phyloP scores from a whole-genome alignment of 768 basidiomycete species.

The Kwoniella dendrophila region DNA sequence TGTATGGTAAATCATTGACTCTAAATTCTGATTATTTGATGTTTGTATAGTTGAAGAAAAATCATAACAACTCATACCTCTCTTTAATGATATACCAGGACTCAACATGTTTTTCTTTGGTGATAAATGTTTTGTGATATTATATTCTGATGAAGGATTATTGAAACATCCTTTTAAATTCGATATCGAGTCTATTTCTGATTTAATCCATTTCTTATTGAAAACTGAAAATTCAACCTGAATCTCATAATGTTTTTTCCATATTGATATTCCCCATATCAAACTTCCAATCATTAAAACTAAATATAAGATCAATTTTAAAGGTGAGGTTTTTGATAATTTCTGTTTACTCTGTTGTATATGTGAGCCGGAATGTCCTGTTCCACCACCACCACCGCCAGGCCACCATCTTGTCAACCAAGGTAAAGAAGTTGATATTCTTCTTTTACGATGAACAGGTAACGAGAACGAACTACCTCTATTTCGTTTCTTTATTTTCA shows the following conservation, averaged over 20 bases:
- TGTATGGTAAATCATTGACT: conserved; percentile 73
- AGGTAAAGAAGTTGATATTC: conserved; percentile 10
- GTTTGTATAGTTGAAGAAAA: conserved; percentile 79
- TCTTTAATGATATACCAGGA: conserved; percentile 73
- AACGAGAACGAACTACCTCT: conserved; percentile 41
- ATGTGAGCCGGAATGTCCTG: neutral
- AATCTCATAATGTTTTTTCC: conserved; percentile 63
- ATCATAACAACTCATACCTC: conserved; percentile 88
- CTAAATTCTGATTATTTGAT: conserved; percentile 32
- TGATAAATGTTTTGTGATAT: conserved; percentile 54
- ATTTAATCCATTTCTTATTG: conserved; percentile 70
- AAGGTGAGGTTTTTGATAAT: neutral
- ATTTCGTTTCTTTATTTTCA: conserved; percentile 17
- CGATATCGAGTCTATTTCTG: conserved; percentile 68
- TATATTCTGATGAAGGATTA: conserved; percentile 47
- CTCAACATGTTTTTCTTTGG: conserved; percentile 72
- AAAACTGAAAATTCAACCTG: conserved; percentile 85
- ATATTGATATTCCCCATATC: conserved; percentile 55
- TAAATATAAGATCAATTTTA: neutral
- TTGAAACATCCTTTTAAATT: conserved; percentile 59
- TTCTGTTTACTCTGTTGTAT: neutral
- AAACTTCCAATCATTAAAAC: conserved; percentile 19
- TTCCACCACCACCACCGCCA: conserved; percentile 23
- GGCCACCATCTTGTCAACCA: conserved; percentile 20
- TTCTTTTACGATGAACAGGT: conserved; percentile 37